Percentiles rank a stretch among this genome's conserved stretches.
These are phyloP conservation scores for Termitomyces sp. DNA, from an alignment of 768 basidiomycete genomes.

Conservation along the genomic window DNA sequence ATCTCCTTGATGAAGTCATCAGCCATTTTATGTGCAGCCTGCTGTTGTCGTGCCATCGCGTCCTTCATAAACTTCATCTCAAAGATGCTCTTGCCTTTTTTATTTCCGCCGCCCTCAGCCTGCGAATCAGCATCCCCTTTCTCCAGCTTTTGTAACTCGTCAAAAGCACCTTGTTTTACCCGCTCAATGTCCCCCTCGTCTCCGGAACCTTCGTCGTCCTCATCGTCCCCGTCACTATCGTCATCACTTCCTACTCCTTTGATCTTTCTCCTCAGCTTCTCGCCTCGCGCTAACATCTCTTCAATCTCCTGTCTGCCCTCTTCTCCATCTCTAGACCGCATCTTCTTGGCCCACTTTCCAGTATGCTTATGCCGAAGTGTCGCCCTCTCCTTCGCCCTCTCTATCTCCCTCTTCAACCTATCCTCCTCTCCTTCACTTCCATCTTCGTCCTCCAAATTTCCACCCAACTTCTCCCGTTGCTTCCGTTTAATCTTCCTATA, in stretches of 20 bases:
- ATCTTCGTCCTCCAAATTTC: conserved; percentile 41
- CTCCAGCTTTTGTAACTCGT: conserved; percentile 61
- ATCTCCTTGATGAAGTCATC: conserved; percentile 76
- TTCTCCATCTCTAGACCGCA: conserved; percentile 56
- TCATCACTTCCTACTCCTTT: conserved; percentile 57
- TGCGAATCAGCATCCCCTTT: conserved; percentile 26
- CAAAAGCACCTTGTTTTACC: conserved; percentile 68
- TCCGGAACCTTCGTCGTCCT: conserved; percentile 42
- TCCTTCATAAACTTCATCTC: conserved; percentile 99
- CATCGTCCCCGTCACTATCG: conserved; percentile 36
- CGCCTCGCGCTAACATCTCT: conserved; percentile 82
- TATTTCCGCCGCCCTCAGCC: conserved; percentile 29
- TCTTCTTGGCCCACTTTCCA: conserved; percentile 81
- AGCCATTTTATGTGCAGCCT: conserved; percentile 51
- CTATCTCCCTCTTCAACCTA: conserved; percentile 66
- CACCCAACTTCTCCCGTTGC: conserved; percentile 56
- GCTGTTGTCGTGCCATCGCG: conserved; percentile 66
- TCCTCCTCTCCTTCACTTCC: conserved; percentile 50
- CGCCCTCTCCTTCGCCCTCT: conserved; percentile 83
- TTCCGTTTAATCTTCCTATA: conserved; percentile 84
- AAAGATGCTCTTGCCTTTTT: conserved; percentile 63
- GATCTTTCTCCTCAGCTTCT: conserved; percentile 74
- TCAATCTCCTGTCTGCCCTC: conserved; percentile 61
- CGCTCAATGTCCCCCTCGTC: conserved; percentile 32
- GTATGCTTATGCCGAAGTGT: conserved; percentile 86